Base-by-base conservation (phyloP, 2,329 filamentous ascomycete genomes). In the Penicillium fuscoglaucum region DNA sequence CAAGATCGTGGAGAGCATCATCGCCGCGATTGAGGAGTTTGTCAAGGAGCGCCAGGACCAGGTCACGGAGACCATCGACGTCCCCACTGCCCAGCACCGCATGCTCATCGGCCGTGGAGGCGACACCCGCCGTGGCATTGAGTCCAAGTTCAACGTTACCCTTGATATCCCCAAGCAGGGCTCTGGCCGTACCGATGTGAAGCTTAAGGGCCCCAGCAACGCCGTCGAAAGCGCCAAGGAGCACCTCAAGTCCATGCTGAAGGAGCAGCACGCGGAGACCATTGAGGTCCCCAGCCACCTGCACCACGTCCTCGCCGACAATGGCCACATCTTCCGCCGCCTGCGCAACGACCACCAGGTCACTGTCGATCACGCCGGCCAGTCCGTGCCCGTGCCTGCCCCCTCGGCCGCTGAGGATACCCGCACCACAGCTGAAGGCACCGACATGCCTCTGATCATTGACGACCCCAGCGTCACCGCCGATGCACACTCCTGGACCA, bases 111-210 rank as follows among this genome's bases (percentile, higher is more conserved):
- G 95, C 43, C 91, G 92, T 57, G 92, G 91, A 62, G 95, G 96
- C 63, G 92, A 96, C 66, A 87, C 87, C 49, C 90, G 96, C 74
- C 90, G 90, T 63, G 85, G 89, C 63, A 83, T 99, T 28, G 95
- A 99, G 80, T 83, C 88, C 39, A 86, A 93, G 72, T 96, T 97
- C 79, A 87, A 86, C 57, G 88, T 99, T 53, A 87, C 88, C 8
- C 86, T 99, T 62, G 93, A 98, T 70, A 90, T 99, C 60, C 95
- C 95, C 24, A 90, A 91, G 67, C 92, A 96, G 78, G 92, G 91
- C 43, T 90, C 90, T 62, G 88, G 87, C 52, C 88, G 90, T 68
- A 93, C 90, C 21, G 90, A 88, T 59, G 87, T 99, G 72, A 97
- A 93, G 81, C 84, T 99, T 60, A 86, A 86, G 57, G 95, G 96